Evolutionary conservation across 495 filamentous ascomycete genomes (phyloP), one percentile per base, ranked within the genome.

Genomic region (Astrothelium subdiscretum): DNA sequence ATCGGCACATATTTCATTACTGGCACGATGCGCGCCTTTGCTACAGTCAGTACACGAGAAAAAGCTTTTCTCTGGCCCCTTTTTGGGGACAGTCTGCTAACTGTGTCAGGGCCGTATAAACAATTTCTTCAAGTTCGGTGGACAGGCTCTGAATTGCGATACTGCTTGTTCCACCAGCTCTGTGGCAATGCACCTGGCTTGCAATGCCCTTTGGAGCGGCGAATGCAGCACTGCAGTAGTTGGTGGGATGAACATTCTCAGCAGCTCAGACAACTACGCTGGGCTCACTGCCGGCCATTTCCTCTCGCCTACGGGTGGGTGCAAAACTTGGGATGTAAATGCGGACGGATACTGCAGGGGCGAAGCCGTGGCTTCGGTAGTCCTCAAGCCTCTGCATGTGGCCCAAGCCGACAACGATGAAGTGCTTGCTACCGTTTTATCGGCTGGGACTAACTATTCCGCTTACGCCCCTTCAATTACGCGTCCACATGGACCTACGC

Each of bases 261-360:
- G 68, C 1, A 71, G 71, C 38, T 69, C 75, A 5, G 70, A 77
- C 48, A 59, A 32, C 26, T 66, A 62, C 42, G 65, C 71, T 8
- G 73, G 73, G 0, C 63, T 78, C 1, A 64, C 67, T 54, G 29
- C 57, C 15, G 74, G 70, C 0, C 68, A 69, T 32, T 75, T 77
- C 32, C 62, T 78, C 3, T 75, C 75, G 2, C 62, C 24, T 1
- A 75, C 72, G n/a, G 73, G 74, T 5, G 24, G 15, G 5, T 78
- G 75, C 64, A 77, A 74, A 29, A 70, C 75, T 1, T 76, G 69
- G 60, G 72, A 74, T 54, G 71, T 71, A 59, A 60, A 58, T 8
- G 75, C 75, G 8, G 66, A 75, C 65, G 75, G 75, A 0, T 76
- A 75, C 54, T 76, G 74, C 63, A 62, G 75, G 27, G 70, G 60